Conservation (phyloP, 768 basidiomycete species). For the Pulveroboletus sp. region DNA sequence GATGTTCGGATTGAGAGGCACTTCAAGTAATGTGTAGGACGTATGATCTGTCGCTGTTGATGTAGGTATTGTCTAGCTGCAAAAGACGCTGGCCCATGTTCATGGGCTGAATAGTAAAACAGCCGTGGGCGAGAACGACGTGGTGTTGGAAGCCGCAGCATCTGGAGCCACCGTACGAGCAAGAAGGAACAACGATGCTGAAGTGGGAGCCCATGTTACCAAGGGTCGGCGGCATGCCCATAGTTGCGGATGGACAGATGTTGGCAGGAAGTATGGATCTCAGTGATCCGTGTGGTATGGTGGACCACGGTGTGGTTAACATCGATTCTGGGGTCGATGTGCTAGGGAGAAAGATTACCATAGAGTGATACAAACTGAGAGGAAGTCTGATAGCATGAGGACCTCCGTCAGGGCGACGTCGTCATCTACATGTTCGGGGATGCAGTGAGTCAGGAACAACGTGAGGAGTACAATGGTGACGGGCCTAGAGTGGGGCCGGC, state of each 20-base stretch:
- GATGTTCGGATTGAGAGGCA: constrained; percentile 80
- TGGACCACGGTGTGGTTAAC: constrained; percentile 60
- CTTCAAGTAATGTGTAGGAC: constrained; percentile 77
- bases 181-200: constrained; percentile 65
- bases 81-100: constrained; percentile 86
- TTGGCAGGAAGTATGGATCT: constrained; percentile 81
- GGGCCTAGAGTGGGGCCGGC: no score
- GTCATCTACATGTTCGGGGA: no score
- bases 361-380: constrained; percentile 91
- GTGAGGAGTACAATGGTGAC: no score
- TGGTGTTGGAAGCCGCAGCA: constrained; percentile 68
- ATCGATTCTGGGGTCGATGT: constrained; percentile 92
- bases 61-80: constrained; percentile 83
- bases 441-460: no score
- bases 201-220: no score
- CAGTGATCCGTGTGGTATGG: constrained; percentile 78
- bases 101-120: constrained; percentile 84
- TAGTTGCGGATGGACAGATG: constrained; percentile 59
- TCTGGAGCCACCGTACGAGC: constrained; percentile 63
- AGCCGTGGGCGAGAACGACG: constrained; percentile 77
- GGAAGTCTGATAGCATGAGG: no score
- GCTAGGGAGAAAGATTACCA: constrained; percentile 82
- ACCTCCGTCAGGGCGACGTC: no score
- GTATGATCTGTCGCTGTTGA: constrained; percentile 71
- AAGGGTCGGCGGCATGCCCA: constrained; percentile 69